Percentiles rank a stretch among this genome's conserved stretches.
Conservation (phyloP, 495 filamentous ascomycete species). For the Penicillium subrubescens region DNA sequence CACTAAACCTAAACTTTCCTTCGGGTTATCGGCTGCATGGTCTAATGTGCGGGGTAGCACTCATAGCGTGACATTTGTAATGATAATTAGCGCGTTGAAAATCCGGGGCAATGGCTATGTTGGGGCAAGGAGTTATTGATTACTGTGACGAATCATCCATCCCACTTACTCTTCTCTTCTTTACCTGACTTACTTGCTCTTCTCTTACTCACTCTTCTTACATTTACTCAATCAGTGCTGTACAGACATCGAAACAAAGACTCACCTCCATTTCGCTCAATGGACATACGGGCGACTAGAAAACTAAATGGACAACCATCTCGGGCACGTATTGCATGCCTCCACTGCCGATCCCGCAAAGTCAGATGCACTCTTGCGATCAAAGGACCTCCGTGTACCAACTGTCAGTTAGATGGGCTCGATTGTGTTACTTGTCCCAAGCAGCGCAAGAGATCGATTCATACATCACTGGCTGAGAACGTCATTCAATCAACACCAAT, state of each 20-base stretch:
- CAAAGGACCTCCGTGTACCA: conserved; percentile 1
- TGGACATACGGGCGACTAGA: conserved; percentile 1
- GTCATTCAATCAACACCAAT: background rate
- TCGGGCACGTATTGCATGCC: background rate
- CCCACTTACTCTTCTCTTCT: too few species aligned
- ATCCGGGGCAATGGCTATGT: background rate
- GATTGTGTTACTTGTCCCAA: background rate
- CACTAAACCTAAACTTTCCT: background rate
- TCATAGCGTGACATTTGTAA: background rate
- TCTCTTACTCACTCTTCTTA: background rate
- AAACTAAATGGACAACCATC: conserved; percentile 3
- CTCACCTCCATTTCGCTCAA: background rate
- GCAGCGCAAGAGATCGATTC: background rate
- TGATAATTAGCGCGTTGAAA: background rate
- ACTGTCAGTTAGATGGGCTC: conserved; percentile 3
- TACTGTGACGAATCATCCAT: background rate
- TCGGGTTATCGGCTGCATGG: background rate
- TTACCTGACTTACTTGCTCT: background rate
- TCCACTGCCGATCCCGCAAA: conserved; percentile 2
- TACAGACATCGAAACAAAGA: background rate
- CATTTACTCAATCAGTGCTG: background rate
- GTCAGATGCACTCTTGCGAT: background rate
- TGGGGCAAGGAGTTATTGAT: background rate
- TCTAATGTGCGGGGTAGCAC: background rate
- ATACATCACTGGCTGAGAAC: background rate